phyloP scores from a whole-genome alignment of 495 filamentous ascomycete species.

The Amphirosellinia nigrospora region DNA sequence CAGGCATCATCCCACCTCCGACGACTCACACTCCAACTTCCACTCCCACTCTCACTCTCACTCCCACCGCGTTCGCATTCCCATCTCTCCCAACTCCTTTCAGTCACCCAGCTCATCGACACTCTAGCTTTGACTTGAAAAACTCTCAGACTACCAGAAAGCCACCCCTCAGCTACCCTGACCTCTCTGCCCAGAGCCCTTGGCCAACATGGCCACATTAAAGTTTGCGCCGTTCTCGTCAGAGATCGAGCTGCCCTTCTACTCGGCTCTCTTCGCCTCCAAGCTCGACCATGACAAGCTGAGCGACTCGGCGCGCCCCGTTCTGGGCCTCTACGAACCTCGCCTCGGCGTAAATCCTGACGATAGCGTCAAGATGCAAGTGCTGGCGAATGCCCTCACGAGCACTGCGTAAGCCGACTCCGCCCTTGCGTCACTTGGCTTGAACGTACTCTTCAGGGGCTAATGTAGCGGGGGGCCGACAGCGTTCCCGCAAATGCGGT shows the following conservation, averaged over 20 bases:
- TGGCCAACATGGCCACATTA: constrained; percentile 43
- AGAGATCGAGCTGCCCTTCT: constrained; percentile 94
- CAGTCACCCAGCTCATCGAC: background rate
- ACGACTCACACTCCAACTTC: too few species aligned
- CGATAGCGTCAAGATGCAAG: constrained; percentile 81
- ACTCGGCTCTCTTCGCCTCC: constrained; percentile 80
- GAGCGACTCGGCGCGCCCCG: constrained; percentile 83
- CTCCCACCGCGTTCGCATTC: background rate
- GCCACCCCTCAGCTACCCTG: background rate
- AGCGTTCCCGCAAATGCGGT: constrained; percentile 76
- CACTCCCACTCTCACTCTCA: background rate
- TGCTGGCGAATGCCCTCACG: constrained; percentile 83
- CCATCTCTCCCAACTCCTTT: background rate
- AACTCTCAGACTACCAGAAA: background rate
- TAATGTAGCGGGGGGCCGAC: constrained; percentile 25
- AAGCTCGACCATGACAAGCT: constrained; percentile 98
- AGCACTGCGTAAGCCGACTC: constrained; percentile 73
- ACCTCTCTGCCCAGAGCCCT: background rate
- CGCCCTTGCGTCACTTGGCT: background rate
- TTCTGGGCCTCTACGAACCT: constrained; percentile 90
- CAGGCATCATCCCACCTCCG: constrained; percentile 14
- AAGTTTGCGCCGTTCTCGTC: constrained; percentile 86
- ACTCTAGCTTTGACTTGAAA: background rate
- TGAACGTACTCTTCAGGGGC: constrained; percentile 9
- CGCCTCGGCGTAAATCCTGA: constrained; percentile 70